These are phyloP conservation scores for Fusarium sp. DNA, from an alignment of 2,329 filamentous ascomycete genomes.

Conservation along the genomic window DNA sequence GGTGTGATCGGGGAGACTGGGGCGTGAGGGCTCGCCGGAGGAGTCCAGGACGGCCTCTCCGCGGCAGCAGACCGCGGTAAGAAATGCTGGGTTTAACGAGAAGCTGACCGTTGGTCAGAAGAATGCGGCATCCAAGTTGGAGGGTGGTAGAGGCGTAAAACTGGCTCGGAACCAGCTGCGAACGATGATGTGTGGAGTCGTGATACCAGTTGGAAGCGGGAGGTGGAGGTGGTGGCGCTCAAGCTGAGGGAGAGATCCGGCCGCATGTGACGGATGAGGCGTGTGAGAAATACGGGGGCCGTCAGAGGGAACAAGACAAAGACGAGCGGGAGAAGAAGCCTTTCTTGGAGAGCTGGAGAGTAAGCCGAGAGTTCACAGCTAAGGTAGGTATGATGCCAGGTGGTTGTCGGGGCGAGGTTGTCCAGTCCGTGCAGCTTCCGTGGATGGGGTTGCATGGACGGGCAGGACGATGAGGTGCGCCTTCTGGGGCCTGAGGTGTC, in stretches of 20 bases:
- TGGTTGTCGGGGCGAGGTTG: slow-evolving; percentile 14
- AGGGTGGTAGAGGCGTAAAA: neutral
- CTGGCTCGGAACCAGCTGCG: slow-evolving; percentile 10
- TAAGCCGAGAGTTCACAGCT: slow-evolving; percentile 2
- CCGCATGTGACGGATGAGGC: slow-evolving; percentile 28
- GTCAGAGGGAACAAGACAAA: neutral
- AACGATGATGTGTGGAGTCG: slow-evolving; percentile 22
- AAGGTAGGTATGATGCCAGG: slow-evolving; percentile 8
- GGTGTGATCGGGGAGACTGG: slow-evolving; percentile 52
- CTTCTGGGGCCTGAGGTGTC: slow-evolving; percentile 4
- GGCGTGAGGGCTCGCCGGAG: slow-evolving; percentile 49
- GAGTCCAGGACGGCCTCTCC: slow-evolving; percentile 57
- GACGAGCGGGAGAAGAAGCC: neutral
- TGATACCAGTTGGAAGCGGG: slow-evolving; percentile 29
- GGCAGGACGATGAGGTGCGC: neutral
- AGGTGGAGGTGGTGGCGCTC: slow-evolving; percentile 38
- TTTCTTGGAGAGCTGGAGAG: neutral
- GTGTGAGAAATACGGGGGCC: neutral
- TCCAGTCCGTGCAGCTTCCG: slow-evolving; percentile 13
- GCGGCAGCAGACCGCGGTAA: slow-evolving; percentile 54
- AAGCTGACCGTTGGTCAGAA: slow-evolving; percentile 41
- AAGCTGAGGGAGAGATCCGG: slow-evolving; percentile 13
- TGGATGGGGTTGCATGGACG: neutral
- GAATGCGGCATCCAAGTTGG: slow-evolving; percentile 28
- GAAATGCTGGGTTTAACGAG: slow-evolving; percentile 29